Base-by-base conservation (phyloP, 2,329 filamentous ascomycete genomes). In the Spiromastix sp. region DNA sequence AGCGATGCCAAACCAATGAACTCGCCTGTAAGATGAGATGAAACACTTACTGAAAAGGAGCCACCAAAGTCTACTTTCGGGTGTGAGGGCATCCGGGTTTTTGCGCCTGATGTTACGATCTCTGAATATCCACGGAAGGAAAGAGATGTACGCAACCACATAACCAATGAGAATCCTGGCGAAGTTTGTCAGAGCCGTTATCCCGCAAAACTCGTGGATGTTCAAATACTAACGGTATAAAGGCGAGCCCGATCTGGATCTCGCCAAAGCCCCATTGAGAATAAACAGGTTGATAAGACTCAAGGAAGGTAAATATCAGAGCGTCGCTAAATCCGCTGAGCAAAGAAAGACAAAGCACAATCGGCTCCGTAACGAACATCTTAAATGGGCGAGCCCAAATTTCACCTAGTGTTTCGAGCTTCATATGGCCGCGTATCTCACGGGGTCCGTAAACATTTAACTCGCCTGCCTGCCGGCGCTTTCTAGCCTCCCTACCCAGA, bases 381-480 rank as follows among this genome's bases (percentile, higher is more conserved):
- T 68, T 63, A 50, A 78, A 80, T 0, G 77, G 75, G 0, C 74
- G 70, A 20, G 64, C 49, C 72, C 75, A 77, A 30, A 77, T 68
- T 25, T 63, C 59, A 19, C 74, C 39, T 10, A 81, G 59, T 44
- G 79, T 74, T 41, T 63, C 66, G 33, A 61, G 58, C 2, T 69
- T 68, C 48, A 81, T 70, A 36, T 70, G 63, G 9, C 59, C 56
- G 6, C 72, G 65, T 11, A 85, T 67, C 58, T 91, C 84, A 40
- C 81, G 76, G 1, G 81, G 81, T 1, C 83, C 82, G 52, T 73
- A 84, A 42, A 85, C 56, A 48, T 81, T 77, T 40, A 63, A 57
- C 37, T 70, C 54, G 4, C 74, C 74, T 5, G 61, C 72, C 42
- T 65, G 58, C 33, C 75, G 67, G 19, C 71, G 59, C 34, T 59